Base-by-base conservation (phyloP, 2,329 filamentous ascomycete genomes). In the Amphichorda felina region DNA sequence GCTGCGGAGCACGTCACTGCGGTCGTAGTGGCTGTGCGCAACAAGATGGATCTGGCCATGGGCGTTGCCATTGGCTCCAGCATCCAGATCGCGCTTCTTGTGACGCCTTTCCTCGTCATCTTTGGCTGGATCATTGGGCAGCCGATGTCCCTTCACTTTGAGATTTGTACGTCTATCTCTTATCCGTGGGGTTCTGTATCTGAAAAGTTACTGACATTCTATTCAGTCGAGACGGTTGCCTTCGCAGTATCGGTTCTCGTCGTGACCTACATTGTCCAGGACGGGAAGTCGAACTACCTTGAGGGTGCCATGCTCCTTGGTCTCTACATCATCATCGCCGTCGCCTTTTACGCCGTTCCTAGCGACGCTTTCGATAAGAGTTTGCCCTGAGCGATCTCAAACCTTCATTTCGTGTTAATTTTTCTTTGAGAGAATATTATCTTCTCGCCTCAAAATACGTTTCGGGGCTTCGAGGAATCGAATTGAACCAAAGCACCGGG, bases 201-300 rank as follows among this genome's bases (percentile, higher is more conserved):
- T n/a, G n/a, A n/a, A 41, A 51, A 36, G 19, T 24, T 50, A 18
- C 22, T 29, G 3, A 29, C 27, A 6, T 7, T 29, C 6, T n/a
- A n/a, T 14, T 34, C n/a, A 72, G 68, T 87, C 48, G 79, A 86
- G 61, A 86, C 82, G 0, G 77, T 87, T 28, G 74, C 80, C 1
- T 87, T 87, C 55, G 82, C 81, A 38, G 66, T 87, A 36, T 82
- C 79, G 8, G 79, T 83, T 2, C 58, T 87, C 29, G 79, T 87
- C 22, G 81, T 86, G 24, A 83, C 74, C 38, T 87, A 76, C 56
- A 82, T 72, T 3, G 79, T 88, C 30, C 79, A 84, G 51, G 84
- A 89, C 50, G 84, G 84, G 49, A 84, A 82, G 56, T 84, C 78
- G 11, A 91, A 89, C 56, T 89, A 89, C 46, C 71, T 89, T 16